Evolutionary conservation across 2,329 filamentous ascomycete species (phyloP), one percentile per base, ranked within the genome.

Genomic region (Colletotrichum viniferum): DNA sequence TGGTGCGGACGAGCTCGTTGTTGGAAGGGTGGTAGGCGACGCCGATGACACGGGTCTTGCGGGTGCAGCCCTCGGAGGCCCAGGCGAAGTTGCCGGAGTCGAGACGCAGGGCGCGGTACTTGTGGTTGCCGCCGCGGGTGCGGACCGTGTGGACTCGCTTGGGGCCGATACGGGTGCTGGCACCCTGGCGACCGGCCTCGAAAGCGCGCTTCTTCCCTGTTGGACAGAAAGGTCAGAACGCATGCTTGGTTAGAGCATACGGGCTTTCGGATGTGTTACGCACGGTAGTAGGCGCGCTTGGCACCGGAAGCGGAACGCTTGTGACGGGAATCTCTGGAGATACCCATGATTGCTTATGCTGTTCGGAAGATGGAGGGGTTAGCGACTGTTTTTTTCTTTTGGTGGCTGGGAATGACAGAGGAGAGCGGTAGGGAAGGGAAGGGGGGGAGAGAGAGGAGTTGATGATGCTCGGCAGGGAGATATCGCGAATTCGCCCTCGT

Each of bases 1-100:
- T 99, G 89, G 97, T 99, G 86, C 97, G 97, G 92, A 99, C 96
- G 83, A 99, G 93, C 91, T 99, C 97, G 95, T 99, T 99, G 96
- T 99, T 99, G 88, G 96, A 98, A 79, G 97, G 97, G 90, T 99
- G 97, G 95, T 96, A 99, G 87, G 94, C 94, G 90, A 99, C 97
- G 85, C 91, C 96, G 88, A 99, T 98, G 88, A 99, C 95, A 92
- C 97, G 97, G 89, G 95, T 96, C 94, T 99, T 99, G 93, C 97
- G 96, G 89, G 96, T 95, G 89, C 96, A 91, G 85, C 96, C 96
- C 92, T 99, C 97, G 81, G 96, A 98, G 85, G 95, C 96, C 97
- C 97, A 99, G 84, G 96, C 96, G 90, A 98, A 99, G 94, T 99
- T 99, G 87, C 97, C 97, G 81, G 95, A 94, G 87, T 99, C 97